These are phyloP conservation scores for Boletus sensibilis DNA, from an alignment of 768 basidiomycete species.

Conservation along the genomic window DNA sequence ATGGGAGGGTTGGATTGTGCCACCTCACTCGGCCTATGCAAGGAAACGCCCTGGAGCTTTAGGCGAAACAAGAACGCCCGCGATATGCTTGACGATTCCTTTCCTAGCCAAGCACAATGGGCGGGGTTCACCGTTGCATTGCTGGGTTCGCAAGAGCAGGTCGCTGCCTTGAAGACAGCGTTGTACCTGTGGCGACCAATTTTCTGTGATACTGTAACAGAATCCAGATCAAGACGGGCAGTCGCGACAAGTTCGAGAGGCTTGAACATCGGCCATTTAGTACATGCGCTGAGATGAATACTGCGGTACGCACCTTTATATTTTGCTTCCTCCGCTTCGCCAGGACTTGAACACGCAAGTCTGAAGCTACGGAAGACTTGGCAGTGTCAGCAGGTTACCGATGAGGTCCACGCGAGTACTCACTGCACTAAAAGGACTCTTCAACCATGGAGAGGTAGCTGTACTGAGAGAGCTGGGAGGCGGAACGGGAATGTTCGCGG, in stretches of 20 bases:
- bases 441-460: conserved; percentile 27
- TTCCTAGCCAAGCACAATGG: conserved; percentile 57
- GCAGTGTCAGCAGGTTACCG: conserved; percentile 1
- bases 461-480: conserved; percentile 4
- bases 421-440: conserved; percentile 27
- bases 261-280: conserved; percentile 12
- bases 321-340: conserved; percentile 19
- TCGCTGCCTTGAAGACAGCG: conserved; percentile 41
- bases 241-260: conserved; percentile 36
- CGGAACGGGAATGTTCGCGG: conserved; percentile 1
- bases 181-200: conserved; percentile 40
- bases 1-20: conserved; percentile 27
- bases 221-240: conserved; percentile 44
- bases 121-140: conserved; percentile 42
- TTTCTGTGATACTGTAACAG: conserved; percentile 45
- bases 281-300: neutral
- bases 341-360: conserved; percentile 8
- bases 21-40: conserved; percentile 44
- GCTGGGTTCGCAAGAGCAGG: conserved; percentile 46
- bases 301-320: conserved; percentile 14
- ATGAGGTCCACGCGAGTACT: conserved; percentile 4
- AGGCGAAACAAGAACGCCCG: conserved; percentile 50
- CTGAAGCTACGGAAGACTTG: conserved; percentile 22
- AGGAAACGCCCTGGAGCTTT: conserved; percentile 39
- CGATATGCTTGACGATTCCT: conserved; percentile 35